Base-by-base conservation (phyloP, 768 basidiomycete genomes). In the Steccherinum ochraceum region DNA sequence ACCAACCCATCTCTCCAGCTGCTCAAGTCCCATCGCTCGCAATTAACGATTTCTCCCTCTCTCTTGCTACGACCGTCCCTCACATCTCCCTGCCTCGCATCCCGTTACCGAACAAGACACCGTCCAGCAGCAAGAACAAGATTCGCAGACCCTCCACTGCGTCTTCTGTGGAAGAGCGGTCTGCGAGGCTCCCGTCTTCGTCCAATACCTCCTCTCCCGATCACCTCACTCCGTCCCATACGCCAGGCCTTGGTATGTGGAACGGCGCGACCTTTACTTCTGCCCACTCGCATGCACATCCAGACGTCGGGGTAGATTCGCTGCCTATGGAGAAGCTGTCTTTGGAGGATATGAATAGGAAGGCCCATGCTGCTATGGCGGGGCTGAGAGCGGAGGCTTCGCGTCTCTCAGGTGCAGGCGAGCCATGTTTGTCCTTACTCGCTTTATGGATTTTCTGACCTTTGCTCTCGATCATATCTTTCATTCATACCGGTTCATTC, bases 61-160 rank as follows among this genome's bases (percentile, higher is more conserved):
- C 61, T 21, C 57, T 61, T 24, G 49, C 59, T 24, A 48, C 53
- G 11, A 48, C 56, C 26, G 57, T 56, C 23, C 56, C 54, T 46
- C 56, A 49, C 52, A 56, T 57, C 48, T 25, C 58, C 20, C 52
- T 72, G 45, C 64, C 69, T 44, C 64, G 70, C 55, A 56, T 73
- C 40, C 59, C 63, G 48, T 48, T 50, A 21, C 47, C 54, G n/a
- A 52, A 18, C 25, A 68, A 67, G 40, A 65, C 65, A 18, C 48
- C 50, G 41, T n/a, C n/a, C n/a, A 7, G 7, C 7, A 35, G 7
- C 30, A 52, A 55, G 40, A 61, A 62, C 39, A 60, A 60, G 51
- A 60, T 57, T 0, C 61, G 69, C 40, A 66, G 73, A 52, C 74
- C 73, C 16, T 68, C 73, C 0, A 73, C 75, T 4, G 71, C 77